These are phyloP conservation scores for Fusarium nelsonii DNA, from an alignment of 2,329 filamentous ascomycete species.

Conservation along the genomic window DNA sequence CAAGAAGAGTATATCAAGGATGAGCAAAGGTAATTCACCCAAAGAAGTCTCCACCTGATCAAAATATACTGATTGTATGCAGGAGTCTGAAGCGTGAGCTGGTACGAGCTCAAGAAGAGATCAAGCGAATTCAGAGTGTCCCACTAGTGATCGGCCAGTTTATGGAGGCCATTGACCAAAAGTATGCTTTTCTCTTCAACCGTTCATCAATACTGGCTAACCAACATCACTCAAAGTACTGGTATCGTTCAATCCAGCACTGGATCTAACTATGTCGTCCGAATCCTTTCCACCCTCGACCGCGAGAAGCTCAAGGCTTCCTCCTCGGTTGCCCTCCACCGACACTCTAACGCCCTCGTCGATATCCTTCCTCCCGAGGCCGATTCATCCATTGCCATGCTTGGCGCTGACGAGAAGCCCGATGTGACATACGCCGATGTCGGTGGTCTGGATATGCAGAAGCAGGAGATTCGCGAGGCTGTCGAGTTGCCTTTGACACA, in stretches of 20 bases:
- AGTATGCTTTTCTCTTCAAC: conserved; percentile 67
- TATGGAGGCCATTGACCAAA: conserved; percentile 99
- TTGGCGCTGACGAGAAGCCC: conserved; percentile 95
- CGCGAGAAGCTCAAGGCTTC: conserved; percentile 98
- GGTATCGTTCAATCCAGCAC: conserved; percentile 99
- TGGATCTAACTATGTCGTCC: conserved; percentile 98
- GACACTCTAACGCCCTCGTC: conserved; percentile 97
- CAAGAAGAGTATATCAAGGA: conserved; percentile 99
- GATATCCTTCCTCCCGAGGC: conserved; percentile 99
- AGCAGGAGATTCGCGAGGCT: conserved; percentile 98
- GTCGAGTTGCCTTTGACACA: conserved; percentile 97
- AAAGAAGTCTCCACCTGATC: background rate
- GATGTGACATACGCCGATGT: conserved; percentile 99
- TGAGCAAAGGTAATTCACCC: conserved; percentile 81
- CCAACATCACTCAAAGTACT: conserved; percentile 70
- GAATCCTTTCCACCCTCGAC: conserved; percentile 97
- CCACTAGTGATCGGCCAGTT: conserved; percentile 98
- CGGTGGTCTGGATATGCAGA: conserved; percentile 98
- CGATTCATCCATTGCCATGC: conserved; percentile 98
- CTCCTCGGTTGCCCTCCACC: conserved; percentile 95
- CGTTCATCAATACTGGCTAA: conserved; percentile 15
- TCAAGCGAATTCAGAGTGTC: conserved; percentile 99
- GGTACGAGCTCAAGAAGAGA: conserved; percentile 97
- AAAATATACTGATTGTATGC: conserved; percentile 36
- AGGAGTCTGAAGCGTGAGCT: conserved; percentile 97